A percentile compares a stretch with the other conserved stretches of the same genome.
Conservation (phyloP, 345 rosid species). For the Brassica incana region DNA sequence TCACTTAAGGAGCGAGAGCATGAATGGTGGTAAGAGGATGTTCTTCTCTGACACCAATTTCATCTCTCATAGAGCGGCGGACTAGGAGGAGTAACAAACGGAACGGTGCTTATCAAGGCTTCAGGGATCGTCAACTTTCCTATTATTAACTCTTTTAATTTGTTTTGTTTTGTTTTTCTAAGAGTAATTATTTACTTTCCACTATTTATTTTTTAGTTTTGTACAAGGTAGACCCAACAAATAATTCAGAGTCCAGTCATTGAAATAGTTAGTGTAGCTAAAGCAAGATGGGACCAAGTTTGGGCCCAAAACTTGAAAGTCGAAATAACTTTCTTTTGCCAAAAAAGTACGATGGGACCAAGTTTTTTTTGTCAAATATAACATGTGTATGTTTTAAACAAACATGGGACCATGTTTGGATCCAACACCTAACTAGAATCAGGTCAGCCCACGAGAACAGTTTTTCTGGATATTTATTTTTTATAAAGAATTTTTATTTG, state of each 20-base stretch:
- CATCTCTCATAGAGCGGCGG: constrained; percentile 32
- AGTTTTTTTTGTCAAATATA: background rate
- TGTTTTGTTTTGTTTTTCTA: background rate
- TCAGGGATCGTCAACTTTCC: constrained; percentile 21
- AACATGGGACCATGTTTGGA: background rate
- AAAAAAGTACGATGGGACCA: background rate
- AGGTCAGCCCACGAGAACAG: background rate
- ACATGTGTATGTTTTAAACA: background rate
- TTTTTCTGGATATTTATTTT: background rate
- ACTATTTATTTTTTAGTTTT: background rate
- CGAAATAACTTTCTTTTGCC: background rate
- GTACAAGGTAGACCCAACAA: background rate
- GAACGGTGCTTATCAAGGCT: constrained; percentile 8
- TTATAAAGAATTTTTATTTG: background rate
- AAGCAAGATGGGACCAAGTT: background rate
- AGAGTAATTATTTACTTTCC: background rate
- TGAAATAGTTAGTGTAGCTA: background rate
- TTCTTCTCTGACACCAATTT: background rate
- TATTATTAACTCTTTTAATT: constrained; percentile 23
- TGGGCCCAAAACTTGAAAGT: background rate
- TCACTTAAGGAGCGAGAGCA: too few relatives aligned
- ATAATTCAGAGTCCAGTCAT: background rate
- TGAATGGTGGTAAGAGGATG: background rate
- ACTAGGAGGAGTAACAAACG: constrained; percentile 27
- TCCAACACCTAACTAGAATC: background rate